These are phyloP conservation scores for Yamadazyma sp. DNA, from an alignment of 1,139 yeast genomes.

Conservation along the genomic window DNA sequence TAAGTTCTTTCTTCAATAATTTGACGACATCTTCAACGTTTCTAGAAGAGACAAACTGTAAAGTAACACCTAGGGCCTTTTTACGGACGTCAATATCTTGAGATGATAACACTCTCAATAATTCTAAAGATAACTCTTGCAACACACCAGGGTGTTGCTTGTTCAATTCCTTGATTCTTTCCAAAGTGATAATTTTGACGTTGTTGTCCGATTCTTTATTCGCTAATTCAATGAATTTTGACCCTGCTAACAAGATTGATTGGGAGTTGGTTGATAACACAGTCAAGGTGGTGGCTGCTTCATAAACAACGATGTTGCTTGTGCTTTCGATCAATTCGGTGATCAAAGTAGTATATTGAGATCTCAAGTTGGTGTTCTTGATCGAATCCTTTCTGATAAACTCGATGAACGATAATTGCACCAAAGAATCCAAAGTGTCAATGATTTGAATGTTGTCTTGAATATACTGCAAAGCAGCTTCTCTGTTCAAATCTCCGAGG, in stretches of 20 bases:
- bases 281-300: constrained; percentile 86
- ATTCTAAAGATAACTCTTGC: constrained; percentile 83
- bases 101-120: constrained; percentile 78
- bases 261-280: constrained; percentile 68
- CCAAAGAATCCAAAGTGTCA: constrained; percentile 73
- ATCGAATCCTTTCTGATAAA: constrained; percentile 84
- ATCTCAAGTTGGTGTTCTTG: constrained; percentile 60
- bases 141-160: constrained; percentile 77
- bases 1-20: constrained; percentile 86
- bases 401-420: constrained; percentile 89
- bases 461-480: constrained; percentile 78
- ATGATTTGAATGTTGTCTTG: constrained; percentile 67
- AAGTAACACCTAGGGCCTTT: constrained; percentile 80
- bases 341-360: constrained; percentile 71
- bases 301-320: constrained; percentile 80
- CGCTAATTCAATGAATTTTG: constrained; percentile 84
- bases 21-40: constrained; percentile 94
- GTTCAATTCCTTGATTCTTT: constrained; percentile 78
- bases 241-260: constrained; percentile 72
- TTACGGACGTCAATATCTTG: constrained; percentile 91
- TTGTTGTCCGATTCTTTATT: constrained; percentile 91
- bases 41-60: constrained; percentile 78
- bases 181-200: constrained; percentile 88
- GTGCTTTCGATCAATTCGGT: constrained; percentile 71
- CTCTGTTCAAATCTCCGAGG: constrained; percentile 79